Evolutionary conservation across 2,329 filamentous ascomycete genomes (phyloP).

Genomic region (Colletotrichum lupini): DNA sequence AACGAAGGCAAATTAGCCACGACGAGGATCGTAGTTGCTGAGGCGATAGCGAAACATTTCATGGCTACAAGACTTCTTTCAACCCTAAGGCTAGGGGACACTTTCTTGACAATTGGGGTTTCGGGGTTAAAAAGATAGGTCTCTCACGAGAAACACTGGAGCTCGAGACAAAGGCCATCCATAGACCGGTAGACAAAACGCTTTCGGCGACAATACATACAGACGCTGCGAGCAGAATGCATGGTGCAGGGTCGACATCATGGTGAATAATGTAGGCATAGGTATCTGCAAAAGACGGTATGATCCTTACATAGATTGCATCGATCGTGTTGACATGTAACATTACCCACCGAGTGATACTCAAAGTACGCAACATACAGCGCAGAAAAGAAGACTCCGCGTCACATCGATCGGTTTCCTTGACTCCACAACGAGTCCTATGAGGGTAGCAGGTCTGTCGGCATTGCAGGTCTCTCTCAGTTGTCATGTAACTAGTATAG

Average conservation of each 20-base stretch:
- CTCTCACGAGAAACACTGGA: background rate
- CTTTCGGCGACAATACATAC: background rate
- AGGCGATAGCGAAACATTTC: background rate
- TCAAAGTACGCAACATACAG: background rate
- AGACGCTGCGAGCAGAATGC: background rate
- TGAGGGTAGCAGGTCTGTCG: too few relatives aligned
- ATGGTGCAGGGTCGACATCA: background rate
- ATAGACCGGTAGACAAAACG: background rate
- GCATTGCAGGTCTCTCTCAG: too few relatives aligned
- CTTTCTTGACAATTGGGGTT: background rate
- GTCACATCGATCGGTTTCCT: too few relatives aligned
- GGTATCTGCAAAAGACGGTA: too few relatives aligned
- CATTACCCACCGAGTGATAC: background rate
- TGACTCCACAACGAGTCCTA: too few relatives aligned
- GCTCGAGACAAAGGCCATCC: background rate
- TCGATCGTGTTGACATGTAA: too few relatives aligned
- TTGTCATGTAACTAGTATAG: too few relatives aligned
- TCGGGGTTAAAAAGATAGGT: background rate
- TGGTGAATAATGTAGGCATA: background rate
- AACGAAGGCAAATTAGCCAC: background rate
- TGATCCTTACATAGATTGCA: too few relatives aligned
- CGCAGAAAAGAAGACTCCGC: too few relatives aligned
- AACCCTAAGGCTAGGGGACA: too few relatives aligned
- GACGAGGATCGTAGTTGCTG: background rate
- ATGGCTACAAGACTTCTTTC: background rate